Evolutionary conservation across 78 protist genomes (phyloP).

Genomic region (Dictyostelium citrinum): DNA sequence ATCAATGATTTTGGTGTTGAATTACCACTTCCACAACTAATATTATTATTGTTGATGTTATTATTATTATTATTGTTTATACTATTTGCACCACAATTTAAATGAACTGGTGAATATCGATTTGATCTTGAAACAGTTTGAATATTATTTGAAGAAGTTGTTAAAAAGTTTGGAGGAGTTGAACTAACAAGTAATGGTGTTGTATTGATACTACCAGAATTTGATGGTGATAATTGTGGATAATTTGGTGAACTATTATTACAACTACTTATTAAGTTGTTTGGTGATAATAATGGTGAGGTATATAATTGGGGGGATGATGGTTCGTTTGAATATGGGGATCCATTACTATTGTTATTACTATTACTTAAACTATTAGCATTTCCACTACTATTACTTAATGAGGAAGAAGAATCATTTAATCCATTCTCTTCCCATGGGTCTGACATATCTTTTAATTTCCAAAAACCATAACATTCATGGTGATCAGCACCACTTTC

Average conservation of each 20-base stretch:
- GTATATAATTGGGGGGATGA: slow-evolving; percentile 13
- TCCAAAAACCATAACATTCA: slow-evolving; percentile 74
- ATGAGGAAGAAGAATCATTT: background rate
- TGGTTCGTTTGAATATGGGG: slow-evolving; percentile 8
- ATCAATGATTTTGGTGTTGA: background rate
- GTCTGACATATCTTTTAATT: slow-evolving; percentile 55
- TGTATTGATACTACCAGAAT: background rate
- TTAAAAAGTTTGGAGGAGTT: background rate
- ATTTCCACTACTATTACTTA: background rate
- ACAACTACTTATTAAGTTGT: background rate
- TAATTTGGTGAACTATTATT: background rate
- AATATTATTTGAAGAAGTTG: background rate
- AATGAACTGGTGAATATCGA: background rate
- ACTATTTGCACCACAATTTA: background rate
- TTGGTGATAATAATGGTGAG: slow-evolving; percentile 15
- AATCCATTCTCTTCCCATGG: slow-evolving; percentile 56
- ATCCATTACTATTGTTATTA: background rate
- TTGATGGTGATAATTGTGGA: background rate
- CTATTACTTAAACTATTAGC: background rate
- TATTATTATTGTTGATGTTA: background rate
- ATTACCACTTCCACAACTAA: background rate
- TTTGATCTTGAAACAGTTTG: background rate
- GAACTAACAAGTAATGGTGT: background rate
- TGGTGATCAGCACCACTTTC: slow-evolving; percentile 66
- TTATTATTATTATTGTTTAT: background rate